Evolutionary conservation across 1,284 basidiomycete genomes (phyloP).

Genomic region (Athelia psychrophila): DNA sequence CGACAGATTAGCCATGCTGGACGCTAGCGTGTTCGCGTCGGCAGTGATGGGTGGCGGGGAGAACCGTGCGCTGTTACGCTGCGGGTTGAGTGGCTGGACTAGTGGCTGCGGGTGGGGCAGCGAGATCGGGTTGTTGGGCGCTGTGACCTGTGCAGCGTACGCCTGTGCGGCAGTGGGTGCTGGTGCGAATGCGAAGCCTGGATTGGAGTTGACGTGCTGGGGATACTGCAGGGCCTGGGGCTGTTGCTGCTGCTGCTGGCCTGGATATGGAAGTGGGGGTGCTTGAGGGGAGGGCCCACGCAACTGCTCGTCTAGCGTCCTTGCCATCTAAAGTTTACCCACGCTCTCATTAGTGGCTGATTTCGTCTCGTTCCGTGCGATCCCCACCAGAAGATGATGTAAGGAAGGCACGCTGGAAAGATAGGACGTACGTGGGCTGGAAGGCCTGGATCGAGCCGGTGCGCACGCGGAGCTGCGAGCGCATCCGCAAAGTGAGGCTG

Average conservation of each 20-base stretch:
- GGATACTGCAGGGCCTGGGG: not conserved
- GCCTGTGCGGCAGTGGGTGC: slow-evolving; percentile 13
- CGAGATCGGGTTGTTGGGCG: not conserved
- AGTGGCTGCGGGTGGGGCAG: not conserved
- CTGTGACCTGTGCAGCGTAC: slow-evolving; percentile 12
- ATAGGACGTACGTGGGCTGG: slow-evolving; percentile 55
- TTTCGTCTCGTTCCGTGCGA: no score
- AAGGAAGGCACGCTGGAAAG: no score
- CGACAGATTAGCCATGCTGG: slow-evolving; percentile 12
- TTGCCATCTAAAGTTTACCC: slow-evolving; percentile 54
- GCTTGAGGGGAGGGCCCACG: not conserved
- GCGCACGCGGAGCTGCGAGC: slow-evolving; percentile 66
- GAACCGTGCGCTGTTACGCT: not conserved
- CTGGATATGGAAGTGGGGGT: not conserved
- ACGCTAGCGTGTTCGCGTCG: not conserved
- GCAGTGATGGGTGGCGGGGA: not conserved
- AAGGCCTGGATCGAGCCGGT: slow-evolving; percentile 56
- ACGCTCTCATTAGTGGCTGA: slow-evolving; percentile 14
- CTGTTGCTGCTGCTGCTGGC: slow-evolving; percentile 14
- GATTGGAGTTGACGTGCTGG: slow-evolving; percentile 7
- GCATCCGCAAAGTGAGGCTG: slow-evolving; percentile 55
- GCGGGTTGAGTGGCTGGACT: not conserved
- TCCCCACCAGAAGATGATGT: no score
- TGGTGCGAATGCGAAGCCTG: slow-evolving; percentile 19
- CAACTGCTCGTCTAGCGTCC: slow-evolving; percentile 48